phyloP scores from a whole-genome alignment of 768 basidiomycete species.

The Calocybe gangraenosa region DNA sequence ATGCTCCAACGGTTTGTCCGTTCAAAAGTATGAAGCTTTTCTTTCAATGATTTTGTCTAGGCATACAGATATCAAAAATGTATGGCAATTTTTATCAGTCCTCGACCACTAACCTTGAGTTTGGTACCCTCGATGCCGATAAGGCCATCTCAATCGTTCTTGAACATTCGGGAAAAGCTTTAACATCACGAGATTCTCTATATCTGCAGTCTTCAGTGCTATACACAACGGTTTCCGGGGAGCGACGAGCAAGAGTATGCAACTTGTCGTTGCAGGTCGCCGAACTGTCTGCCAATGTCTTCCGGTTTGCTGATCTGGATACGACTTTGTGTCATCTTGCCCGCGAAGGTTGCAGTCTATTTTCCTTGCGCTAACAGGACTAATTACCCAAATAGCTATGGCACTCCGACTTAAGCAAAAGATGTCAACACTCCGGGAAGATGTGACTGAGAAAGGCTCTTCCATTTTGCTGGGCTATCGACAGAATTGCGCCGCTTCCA shows the following conservation, averaged over 20 bases:
- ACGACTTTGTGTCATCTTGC: constrained; percentile 68
- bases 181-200: constrained; percentile 70
- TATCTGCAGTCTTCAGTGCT: constrained; percentile 85
- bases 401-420: constrained; percentile 53
- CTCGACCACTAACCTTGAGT: constrained; percentile 67
- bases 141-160: constrained; percentile 74
- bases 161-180: constrained; percentile 56
- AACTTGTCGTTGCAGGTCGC: constrained; percentile 85
- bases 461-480: constrained; percentile 83
- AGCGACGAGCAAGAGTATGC: constrained; percentile 77
- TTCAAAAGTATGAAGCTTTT: constrained; percentile 2
- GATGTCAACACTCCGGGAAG: constrained; percentile 76
- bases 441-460: constrained; percentile 80
- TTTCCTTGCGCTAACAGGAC: constrained; percentile 2
- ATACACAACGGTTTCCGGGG: constrained; percentile 75
- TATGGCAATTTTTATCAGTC: constrained; percentile 71
- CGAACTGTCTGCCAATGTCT: constrained; percentile 85
- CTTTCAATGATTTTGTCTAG: constrained; percentile 26
- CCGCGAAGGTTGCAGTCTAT: constrained; percentile 62
- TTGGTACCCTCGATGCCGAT: constrained; percentile 79
- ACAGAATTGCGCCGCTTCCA: constrained; percentile 79
- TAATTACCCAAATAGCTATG: constrained; percentile 55
- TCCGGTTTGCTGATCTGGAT: constrained; percentile 89
- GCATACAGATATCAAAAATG: constrained; percentile 53
- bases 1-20: constrained; percentile 71